These are phyloP conservation scores for Dillenia turbinata DNA, from an alignment of 164 flowering plant genomes.

Conservation along the genomic window DNA sequence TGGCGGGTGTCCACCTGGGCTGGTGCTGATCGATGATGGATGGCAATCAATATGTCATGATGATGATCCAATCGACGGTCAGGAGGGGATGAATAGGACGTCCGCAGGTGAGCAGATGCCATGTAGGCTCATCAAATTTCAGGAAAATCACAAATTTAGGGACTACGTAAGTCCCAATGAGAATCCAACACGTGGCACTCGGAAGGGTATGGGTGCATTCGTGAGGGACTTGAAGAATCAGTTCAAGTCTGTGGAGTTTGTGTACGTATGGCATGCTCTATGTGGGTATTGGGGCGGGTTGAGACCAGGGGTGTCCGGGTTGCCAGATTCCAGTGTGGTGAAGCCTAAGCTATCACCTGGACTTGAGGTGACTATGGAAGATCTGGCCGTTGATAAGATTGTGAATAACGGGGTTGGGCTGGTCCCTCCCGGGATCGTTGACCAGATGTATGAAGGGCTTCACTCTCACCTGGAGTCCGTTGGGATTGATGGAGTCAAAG, in stretches of 20 bases:
- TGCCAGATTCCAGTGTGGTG: conserved; percentile 50
- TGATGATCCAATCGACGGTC: conserved; percentile 28
- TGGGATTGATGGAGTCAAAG: conserved; percentile 88
- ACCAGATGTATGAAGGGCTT: conserved; percentile 69
- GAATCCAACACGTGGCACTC: too few relatives aligned
- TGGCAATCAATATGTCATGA: conserved; percentile 65
- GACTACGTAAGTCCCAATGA: conserved; percentile 18
- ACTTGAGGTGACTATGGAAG: conserved; percentile 75
- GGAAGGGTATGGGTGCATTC: conserved; percentile 70
- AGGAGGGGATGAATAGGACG: conserved; percentile 40
- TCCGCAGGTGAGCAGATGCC: conserved; percentile 60
- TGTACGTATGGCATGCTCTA: conserved; percentile 94
- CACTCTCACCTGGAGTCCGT: conserved; percentile 70
- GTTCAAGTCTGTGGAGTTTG: conserved; percentile 58
- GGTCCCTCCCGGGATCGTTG: conserved; percentile 66
- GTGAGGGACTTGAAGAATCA: conserved; percentile 60
- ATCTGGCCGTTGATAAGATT: conserved; percentile 85
- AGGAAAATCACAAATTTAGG: conserved; percentile 44
- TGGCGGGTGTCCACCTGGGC: conserved; percentile 45
- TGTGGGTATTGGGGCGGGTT: conserved; percentile 94
- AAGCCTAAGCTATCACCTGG: conserved; percentile 60
- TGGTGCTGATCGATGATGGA: conserved; percentile 47
- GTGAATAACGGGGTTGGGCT: conserved; percentile 70
- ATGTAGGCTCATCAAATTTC: conserved; percentile 32
- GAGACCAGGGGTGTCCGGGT: conserved; percentile 43